Percentiles rank a stretch among this genome's conserved stretches.
These are phyloP conservation scores for Dendrocalamus latiflorus DNA, from an alignment of 202 grass and related monocot species.

Conservation along the genomic window DNA sequence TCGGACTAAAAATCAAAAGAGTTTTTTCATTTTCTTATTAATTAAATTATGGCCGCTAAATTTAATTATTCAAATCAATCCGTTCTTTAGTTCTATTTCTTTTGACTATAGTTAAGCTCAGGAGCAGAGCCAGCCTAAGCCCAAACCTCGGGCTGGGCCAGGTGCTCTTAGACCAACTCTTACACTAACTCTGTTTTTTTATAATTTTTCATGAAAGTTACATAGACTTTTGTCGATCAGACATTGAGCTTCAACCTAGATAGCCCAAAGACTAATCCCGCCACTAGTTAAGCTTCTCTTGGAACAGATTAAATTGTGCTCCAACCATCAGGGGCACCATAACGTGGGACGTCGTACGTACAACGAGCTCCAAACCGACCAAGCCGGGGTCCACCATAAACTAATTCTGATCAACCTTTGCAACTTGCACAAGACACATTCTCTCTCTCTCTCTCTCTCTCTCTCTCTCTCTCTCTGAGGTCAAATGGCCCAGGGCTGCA, in stretches of 20 bases:
- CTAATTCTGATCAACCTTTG: not conserved
- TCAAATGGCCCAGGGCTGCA: not conserved
- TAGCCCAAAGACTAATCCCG: too few species aligned
- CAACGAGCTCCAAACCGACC: conserved; percentile 46
- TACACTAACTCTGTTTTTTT: too few species aligned
- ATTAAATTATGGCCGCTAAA: not conserved
- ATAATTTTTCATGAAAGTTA: too few species aligned
- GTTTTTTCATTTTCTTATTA: not conserved
- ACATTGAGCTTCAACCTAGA: rapidly evolving
- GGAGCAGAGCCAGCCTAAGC: too few species aligned
- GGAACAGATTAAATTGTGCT: conserved; percentile 2
- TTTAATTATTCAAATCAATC: not conserved
- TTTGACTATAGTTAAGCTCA: not conserved
- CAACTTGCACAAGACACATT: conserved; percentile 25
- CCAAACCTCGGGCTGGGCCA: too few species aligned
- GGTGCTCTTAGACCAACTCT: too few species aligned
- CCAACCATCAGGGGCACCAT: conserved; percentile 7
- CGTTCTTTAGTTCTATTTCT: not conserved
- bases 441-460: too few species aligned
- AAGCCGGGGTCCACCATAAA: conserved; percentile 33
- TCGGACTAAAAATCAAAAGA: not conserved
- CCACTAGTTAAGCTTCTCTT: not conserved
- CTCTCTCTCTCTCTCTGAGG: not conserved
- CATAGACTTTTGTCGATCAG: too few species aligned
- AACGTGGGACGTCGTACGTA: conserved; percentile 48